A percentile compares a stretch with the other conserved stretches of the same genome.
Evolutionary conservation across 2,329 filamentous ascomycete species (phyloP).

Genomic region (Clonostachys byssicola): DNA sequence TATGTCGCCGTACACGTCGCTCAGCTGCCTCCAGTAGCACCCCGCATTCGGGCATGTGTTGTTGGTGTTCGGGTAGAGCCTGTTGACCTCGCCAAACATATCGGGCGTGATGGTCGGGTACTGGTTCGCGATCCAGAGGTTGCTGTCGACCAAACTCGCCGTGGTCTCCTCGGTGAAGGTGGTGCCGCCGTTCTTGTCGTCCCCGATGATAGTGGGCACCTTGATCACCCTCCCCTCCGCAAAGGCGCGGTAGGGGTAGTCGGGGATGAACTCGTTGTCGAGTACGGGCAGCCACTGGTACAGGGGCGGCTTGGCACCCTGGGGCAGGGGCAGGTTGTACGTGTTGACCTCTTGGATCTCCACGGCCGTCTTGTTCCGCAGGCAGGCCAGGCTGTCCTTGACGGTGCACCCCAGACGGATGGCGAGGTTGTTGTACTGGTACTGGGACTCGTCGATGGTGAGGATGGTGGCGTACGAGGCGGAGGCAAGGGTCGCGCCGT

Average conservation of each 20-base stretch:
- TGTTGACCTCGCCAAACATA: constrained; percentile 21
- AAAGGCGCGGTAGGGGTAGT: constrained; percentile 45
- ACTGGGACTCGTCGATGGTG: constrained; percentile 39
- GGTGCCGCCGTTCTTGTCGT: constrained; percentile 31
- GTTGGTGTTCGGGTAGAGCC: constrained; percentile 27
- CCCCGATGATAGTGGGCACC: constrained; percentile 45
- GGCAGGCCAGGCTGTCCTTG: constrained; percentile 34
- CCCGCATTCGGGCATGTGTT: constrained; percentile 21
- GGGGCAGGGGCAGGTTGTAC: constrained; percentile 24
- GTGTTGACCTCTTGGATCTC: constrained; percentile 36
- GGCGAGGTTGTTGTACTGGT: constrained; percentile 46
- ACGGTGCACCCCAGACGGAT: constrained; percentile 34
- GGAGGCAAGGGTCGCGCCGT: constrained; percentile 44
- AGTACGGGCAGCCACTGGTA: constrained; percentile 52
- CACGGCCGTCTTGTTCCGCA: constrained; percentile 32
- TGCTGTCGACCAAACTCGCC: constrained; percentile 22
- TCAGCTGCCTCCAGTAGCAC: constrained; percentile 28
- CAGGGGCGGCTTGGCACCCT: constrained; percentile 24
- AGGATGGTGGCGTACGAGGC: constrained; percentile 45
- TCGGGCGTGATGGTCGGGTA: constrained; percentile 23
- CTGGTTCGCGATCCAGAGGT: constrained; percentile 23
- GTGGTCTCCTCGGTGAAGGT: constrained; percentile 21
- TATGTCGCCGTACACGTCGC: constrained; percentile 26
- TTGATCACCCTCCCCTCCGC: constrained; percentile 43
- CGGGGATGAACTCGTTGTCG: constrained; percentile 46